Percentiles rank a stretch among this genome's conserved stretches.
Conservation (phyloP, 768 basidiomycete species). For the Lactarius trivialis region DNA sequence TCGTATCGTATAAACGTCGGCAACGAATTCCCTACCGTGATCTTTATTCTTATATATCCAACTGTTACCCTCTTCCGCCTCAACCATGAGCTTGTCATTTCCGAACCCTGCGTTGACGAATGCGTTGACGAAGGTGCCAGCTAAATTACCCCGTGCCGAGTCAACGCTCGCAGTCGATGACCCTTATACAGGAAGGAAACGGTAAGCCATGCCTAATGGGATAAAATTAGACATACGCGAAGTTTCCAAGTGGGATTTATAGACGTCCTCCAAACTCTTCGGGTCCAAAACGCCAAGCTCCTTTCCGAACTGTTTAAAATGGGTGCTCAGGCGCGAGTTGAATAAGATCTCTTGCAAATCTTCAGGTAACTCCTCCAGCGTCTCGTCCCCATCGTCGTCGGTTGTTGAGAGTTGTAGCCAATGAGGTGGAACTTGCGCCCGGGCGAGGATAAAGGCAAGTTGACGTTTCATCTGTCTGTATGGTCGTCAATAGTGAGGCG, state of each 20-base stretch:
- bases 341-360: conserved; percentile 82
- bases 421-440: conserved; percentile 83
- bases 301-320: conserved; percentile 89
- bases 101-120: conserved; percentile 99
- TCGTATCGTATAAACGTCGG: background rate
- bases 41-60: conserved; percentile 99
- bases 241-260: conserved; percentile 93
- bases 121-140: conserved; percentile 96
- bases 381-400: conserved; percentile 48
- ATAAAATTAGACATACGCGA: conserved; percentile 47
- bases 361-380: conserved; percentile 59
- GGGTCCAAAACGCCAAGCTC: conserved; percentile 87
- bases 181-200: conserved; percentile 34
- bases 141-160: conserved; percentile 89
- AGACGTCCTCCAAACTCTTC: conserved; percentile 92
- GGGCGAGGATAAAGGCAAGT: conserved; percentile 88
- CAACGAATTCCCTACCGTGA: conserved; percentile 51
- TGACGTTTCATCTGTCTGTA: conserved; percentile 85
- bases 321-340: conserved; percentile 75
- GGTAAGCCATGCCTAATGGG: background rate
- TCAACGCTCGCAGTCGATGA: conserved; percentile 73
- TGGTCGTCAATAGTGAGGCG: background rate
- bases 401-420: conserved; percentile 65
- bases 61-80: conserved; percentile 90
- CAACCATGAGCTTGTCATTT: conserved; percentile 98